Evolutionary conservation across 495 filamentous ascomycete genomes (phyloP), one percentile per base, ranked within the genome.

Genomic region (Daldinia childiae): DNA sequence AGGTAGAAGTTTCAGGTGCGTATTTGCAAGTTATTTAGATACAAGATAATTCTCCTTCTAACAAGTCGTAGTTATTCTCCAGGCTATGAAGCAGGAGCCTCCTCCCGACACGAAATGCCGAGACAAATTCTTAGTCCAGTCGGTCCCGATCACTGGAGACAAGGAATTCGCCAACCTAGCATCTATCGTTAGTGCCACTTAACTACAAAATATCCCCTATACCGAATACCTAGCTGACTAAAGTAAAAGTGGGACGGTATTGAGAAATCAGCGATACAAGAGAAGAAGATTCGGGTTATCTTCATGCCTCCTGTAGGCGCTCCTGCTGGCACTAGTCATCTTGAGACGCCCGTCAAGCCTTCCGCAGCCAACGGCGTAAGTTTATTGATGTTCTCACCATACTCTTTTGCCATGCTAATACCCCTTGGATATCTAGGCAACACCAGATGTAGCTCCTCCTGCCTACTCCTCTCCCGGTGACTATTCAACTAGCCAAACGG

Each of bases 121-220:
- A 78, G 95, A 99, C 84, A 99, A 99, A 83, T 99, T 99, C 79
- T 87, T 99, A 55, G 96, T 99, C 38, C 95, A 99, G 82, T 96
- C 95, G 19, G 92, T 97, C 64, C 82, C 88, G 36, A 92, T 99
- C 71, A 90, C 91, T 4, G 86, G 87, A 64, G 94, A 97, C 68
- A 91, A 91, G 81, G 93, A 98, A 74, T 91, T 90, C 69, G 84
- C 84, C 34, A 95, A 89, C 76, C 87, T 95, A n/a, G 82, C 87
- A 43, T 84, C 92, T 21, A 92, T 97, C 76, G 94, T 97, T 85
- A 72, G 92, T 80, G 64, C 57, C 54, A 45, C 45, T 52, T 41
- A 15, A 38, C 45, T 15, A 57, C 51, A 6, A 6, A 27, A 32
- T 36, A 34, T 51, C 62, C 64, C 54, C 24, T 17, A 9, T 39